These are phyloP conservation scores for Irpex sp. DNA, from an alignment of 1,284 basidiomycete species.

Conservation along the genomic window DNA sequence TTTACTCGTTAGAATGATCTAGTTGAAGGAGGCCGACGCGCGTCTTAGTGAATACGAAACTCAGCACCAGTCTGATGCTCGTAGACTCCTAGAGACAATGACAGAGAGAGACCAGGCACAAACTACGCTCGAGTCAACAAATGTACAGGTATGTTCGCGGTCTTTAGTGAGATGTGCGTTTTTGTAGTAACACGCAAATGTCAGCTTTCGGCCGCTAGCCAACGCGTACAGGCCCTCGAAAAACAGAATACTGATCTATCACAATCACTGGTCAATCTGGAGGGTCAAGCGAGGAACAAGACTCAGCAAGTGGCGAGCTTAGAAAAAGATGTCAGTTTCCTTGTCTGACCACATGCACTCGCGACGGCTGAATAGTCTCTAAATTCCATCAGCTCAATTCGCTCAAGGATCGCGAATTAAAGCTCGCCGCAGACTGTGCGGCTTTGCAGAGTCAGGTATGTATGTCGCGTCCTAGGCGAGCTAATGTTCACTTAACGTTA, in stretches of 20 bases:
- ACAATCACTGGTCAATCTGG: not conserved
- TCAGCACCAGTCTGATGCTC: not conserved
- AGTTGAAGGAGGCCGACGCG: not conserved
- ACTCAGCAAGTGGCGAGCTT: not conserved
- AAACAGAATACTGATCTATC: not conserved
- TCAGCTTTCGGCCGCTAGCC: not conserved
- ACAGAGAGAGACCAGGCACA: not conserved
- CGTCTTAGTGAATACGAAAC: not conserved
- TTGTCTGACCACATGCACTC: not conserved
- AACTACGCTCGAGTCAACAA: not conserved
- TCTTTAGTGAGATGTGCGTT: not conserved
- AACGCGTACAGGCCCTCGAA: not conserved
- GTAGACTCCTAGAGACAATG: not conserved
- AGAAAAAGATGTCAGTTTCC: not conserved
- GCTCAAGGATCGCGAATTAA: not conserved
- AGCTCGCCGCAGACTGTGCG: not conserved
- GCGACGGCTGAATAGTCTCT: not conserved
- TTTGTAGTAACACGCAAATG: not conserved
- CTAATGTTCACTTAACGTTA: too few species aligned
- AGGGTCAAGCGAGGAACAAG: not conserved
- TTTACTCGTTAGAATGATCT: not conserved
- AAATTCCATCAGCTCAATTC: not conserved
- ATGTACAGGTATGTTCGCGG: not conserved
- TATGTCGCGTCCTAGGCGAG: not conserved
- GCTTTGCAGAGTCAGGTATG: not conserved